A percentile compares a stretch with the other conserved stretches of the same genome.
These are phyloP conservation scores for Butyriboletus loyo DNA, from an alignment of 768 basidiomycete genomes.

Conservation along the genomic window DNA sequence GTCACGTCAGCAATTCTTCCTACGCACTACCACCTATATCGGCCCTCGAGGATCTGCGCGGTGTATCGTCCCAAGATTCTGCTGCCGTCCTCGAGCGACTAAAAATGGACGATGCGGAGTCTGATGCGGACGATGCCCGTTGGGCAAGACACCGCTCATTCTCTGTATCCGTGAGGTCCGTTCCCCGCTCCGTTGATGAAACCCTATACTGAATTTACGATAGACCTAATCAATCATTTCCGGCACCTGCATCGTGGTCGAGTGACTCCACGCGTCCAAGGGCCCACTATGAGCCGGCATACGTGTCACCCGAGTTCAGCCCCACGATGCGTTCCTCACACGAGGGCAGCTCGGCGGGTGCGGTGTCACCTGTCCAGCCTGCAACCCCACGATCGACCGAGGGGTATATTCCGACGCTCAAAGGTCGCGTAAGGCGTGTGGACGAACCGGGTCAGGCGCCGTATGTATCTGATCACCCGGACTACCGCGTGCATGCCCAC, in stretches of 20 bases:
- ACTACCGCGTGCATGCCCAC: slow-evolving; percentile 13
- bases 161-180: slow-evolving; percentile 39
- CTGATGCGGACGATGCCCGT: slow-evolving; percentile 21
- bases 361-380: slow-evolving; percentile 50
- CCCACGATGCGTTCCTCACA: slow-evolving; percentile 35
- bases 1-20: slow-evolving; percentile 32
- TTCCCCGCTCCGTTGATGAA: not conserved
- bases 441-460: slow-evolving; percentile 12
- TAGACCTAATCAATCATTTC: slow-evolving; percentile 19
- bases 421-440: slow-evolving; percentile 6
- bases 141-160: slow-evolving; percentile 45
- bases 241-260: slow-evolving; percentile 27
- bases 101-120: slow-evolving; percentile 46
- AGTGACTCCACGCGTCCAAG: slow-evolving; percentile 15
- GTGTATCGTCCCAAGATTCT: slow-evolving; percentile 50
- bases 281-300: slow-evolving; percentile 15
- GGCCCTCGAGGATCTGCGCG: slow-evolving; percentile 61
- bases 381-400: slow-evolving; percentile 49
- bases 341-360: slow-evolving; percentile 46
- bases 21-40: slow-evolving; percentile 69
- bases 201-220: not conserved
- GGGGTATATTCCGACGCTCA: slow-evolving; percentile 12
- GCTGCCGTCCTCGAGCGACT: slow-evolving; percentile 65
- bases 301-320: slow-evolving; percentile 17
- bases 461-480: slow-evolving; percentile 9